Evolutionary conservation across 2,329 filamentous ascomycete genomes (phyloP).

Genomic region (Apiospora arundinis): DNA sequence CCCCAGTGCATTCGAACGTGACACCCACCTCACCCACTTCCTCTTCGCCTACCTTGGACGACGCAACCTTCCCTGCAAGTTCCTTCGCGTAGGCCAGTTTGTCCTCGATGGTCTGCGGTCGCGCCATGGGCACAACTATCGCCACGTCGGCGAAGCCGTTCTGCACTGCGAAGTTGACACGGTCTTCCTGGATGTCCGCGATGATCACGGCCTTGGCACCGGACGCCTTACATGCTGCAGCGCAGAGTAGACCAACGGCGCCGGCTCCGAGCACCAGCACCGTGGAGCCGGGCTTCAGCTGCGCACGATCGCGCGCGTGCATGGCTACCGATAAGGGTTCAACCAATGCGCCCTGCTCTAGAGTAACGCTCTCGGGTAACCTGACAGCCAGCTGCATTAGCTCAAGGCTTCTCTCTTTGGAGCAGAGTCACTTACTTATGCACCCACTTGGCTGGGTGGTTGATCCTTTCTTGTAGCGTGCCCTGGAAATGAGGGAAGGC

Average conservation of each 20-base stretch:
- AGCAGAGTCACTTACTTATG: slow-evolving; percentile 54
- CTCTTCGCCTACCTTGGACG: slow-evolving; percentile 36
- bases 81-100: slow-evolving; percentile 59
- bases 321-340: slow-evolving; percentile 67
- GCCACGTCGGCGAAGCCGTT: slow-evolving; percentile 62
- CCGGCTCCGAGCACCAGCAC: slow-evolving; percentile 66
- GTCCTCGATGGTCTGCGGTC: slow-evolving; percentile 57
- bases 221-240: slow-evolving; percentile 60
- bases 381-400: slow-evolving; percentile 34
- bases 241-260: slow-evolving; percentile 65
- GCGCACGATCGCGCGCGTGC: slow-evolving; percentile 58
- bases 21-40: slow-evolving; percentile 68
- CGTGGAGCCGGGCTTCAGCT: slow-evolving; percentile 46
- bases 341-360: slow-evolving; percentile 61
- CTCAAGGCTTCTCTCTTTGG: neutral
- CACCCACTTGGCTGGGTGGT: slow-evolving; percentile 62
- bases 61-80: slow-evolving; percentile 52
- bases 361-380: slow-evolving; percentile 54
- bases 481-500: slow-evolving; percentile 63
- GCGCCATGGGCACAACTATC: slow-evolving; percentile 55
- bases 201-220: slow-evolving; percentile 55
- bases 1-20: slow-evolving; percentile 81
- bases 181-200: slow-evolving; percentile 62
- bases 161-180: slow-evolving; percentile 62
- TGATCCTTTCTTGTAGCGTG: slow-evolving; percentile 62